A percentile compares a stretch with the other conserved stretches of the same genome.
These are phyloP conservation scores for Coriolopsis trogii DNA, from an alignment of 1,284 basidiomycete genomes.

Conservation along the genomic window DNA sequence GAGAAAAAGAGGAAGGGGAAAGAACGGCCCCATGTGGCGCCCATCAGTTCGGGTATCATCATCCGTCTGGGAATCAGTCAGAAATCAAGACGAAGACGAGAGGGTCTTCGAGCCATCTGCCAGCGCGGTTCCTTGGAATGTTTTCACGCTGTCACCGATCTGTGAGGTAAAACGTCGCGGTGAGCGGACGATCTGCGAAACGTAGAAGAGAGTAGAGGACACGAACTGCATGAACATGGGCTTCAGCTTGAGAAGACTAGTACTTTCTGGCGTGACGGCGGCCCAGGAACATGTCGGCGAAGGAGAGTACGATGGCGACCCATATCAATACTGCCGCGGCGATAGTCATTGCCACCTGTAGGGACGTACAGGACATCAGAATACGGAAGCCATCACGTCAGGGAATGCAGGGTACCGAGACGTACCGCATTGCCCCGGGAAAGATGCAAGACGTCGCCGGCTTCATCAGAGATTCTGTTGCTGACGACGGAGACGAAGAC, in stretches of 20 bases:
- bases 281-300: constrained; percentile 37
- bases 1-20: neutral
- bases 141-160: constrained; percentile 3
- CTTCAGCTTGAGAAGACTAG: constrained; percentile 4
- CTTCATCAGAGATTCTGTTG: constrained; percentile 43
- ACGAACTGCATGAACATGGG: neutral
- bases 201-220: neutral
- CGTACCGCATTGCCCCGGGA: constrained; percentile 53
- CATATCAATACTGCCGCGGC: constrained; percentile 52
- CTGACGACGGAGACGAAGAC: constrained; percentile 51
- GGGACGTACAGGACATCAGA: constrained; percentile 6
- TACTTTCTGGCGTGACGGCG: constrained; percentile 1
- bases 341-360: constrained; percentile 55
- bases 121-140: constrained; percentile 2
- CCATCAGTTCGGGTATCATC: constrained; percentile 20
- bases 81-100: constrained; percentile 1
- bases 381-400: constrained; percentile 1
- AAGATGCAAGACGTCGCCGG: constrained; percentile 43
- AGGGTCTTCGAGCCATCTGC: constrained; percentile 5
- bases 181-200: neutral
- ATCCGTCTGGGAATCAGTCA: constrained; percentile 17
- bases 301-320: constrained; percentile 45
- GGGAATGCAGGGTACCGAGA: constrained; percentile 15
- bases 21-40: constrained; percentile 12
- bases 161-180: neutral